phyloP scores from a whole-genome alignment of 2,329 filamentous ascomycete genomes.

The Davidsoniella neocaledoniae region DNA sequence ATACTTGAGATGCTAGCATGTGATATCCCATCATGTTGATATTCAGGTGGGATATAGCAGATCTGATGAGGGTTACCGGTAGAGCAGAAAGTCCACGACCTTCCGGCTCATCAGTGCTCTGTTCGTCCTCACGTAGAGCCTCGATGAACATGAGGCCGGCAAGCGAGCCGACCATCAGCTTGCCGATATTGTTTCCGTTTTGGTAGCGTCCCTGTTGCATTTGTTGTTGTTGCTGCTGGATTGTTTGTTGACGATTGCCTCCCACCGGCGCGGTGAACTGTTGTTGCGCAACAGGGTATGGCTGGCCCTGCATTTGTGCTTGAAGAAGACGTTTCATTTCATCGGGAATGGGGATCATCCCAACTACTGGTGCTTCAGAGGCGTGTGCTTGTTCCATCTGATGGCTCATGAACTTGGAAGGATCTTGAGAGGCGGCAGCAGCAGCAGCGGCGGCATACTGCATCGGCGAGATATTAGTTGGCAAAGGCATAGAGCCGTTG shows the following conservation, averaged over 20 bases:
- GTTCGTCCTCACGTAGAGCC: conserved; percentile 51
- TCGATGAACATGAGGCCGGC: conserved; percentile 87
- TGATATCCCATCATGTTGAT: conserved; percentile 39
- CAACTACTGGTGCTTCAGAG: conserved; percentile 28
- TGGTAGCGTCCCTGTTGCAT: conserved; percentile 38
- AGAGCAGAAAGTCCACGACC: conserved; percentile 51
- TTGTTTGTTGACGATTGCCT: conserved; percentile 37
- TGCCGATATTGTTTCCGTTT: conserved; percentile 40
- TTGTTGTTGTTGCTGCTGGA: conserved; percentile 21
- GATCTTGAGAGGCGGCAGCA: conserved; percentile 16
- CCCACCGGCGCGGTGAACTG: conserved; percentile 28
- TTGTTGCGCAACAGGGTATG: conserved; percentile 33
- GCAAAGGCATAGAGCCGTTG: conserved; percentile 38
- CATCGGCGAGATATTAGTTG: conserved; percentile 36
- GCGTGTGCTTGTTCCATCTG: conserved; percentile 30
- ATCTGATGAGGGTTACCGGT: conserved; percentile 40
- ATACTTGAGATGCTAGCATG: conserved; percentile 25
- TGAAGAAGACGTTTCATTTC: conserved; percentile 46
- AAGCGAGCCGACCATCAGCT: conserved; percentile 83
- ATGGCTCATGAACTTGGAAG: conserved; percentile 21
- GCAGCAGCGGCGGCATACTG: conserved; percentile 23
- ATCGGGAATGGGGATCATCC: conserved; percentile 50
- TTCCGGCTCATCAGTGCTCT: conserved; percentile 43
- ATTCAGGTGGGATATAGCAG: conserved; percentile 30
- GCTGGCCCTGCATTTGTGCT: conserved; percentile 38